Evolutionary conservation across 495 filamentous ascomycete genomes (phyloP).

Genomic region (Penicillium taxi): DNA sequence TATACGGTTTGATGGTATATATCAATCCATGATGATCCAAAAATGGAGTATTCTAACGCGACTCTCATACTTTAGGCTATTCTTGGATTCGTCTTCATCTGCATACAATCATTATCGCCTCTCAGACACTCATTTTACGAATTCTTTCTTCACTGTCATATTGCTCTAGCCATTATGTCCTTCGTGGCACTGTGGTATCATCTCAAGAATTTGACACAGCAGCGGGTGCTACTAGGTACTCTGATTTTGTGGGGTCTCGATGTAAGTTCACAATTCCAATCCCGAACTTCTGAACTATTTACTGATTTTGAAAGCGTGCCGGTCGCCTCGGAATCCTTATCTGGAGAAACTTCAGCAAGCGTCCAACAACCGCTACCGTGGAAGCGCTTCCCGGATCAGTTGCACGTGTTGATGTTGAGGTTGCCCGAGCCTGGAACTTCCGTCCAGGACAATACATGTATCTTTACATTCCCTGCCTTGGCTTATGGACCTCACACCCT

Average conservation of each 20-base stretch:
- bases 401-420: slow-evolving; percentile 41
- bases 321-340: slow-evolving; percentile 42
- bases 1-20: slow-evolving; percentile 32
- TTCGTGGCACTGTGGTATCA: slow-evolving; percentile 50
- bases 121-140: slow-evolving; percentile 53
- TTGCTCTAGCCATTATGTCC: slow-evolving; percentile 39
- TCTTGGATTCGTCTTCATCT: slow-evolving; percentile 40
- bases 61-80: slow-evolving; percentile 21
- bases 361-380: slow-evolving; percentile 39
- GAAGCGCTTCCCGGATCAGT: slow-evolving; percentile 46
- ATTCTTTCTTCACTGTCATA: slow-evolving; percentile 48
- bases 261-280: slow-evolving; percentile 19
- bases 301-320: slow-evolving; percentile 39
- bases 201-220: slow-evolving; percentile 36
- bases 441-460: slow-evolving; percentile 49
- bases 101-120: slow-evolving; percentile 44
- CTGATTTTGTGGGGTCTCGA: slow-evolving; percentile 37
- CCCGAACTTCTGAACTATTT: slow-evolving; percentile 7
- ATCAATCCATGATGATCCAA: background rate
- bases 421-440: slow-evolving; percentile 43
- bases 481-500: slow-evolving; percentile 48
- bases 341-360: slow-evolving; percentile 52
- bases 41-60: background rate
- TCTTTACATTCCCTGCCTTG: slow-evolving; percentile 45
- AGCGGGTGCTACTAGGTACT: slow-evolving; percentile 31